Evolutionary conservation across 345 rosid species (phyloP), one percentile per base, ranked within the genome.

Genomic region (Odontarrhena argentea): DNA sequence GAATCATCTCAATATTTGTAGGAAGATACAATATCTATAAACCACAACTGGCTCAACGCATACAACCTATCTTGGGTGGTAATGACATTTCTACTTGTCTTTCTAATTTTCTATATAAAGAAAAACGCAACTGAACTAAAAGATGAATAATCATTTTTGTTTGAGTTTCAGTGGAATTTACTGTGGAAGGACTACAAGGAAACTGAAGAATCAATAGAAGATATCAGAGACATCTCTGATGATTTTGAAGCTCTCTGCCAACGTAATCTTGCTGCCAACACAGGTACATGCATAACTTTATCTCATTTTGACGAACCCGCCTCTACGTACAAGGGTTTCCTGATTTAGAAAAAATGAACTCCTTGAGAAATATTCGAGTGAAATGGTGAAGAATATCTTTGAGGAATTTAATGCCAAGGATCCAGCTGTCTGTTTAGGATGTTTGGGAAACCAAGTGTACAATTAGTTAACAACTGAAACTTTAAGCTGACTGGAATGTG

Each of bases 11-110:
- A n/a, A 67, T 80, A 35, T 61, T 80, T 79, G 60, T 82, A 90
- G 98, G 97, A 93, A 75, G 97, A 93, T 50, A 86, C 96, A 3
- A 80, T 90, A 79, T 89, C 96, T 13, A 93, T 93, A 83, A 90
- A 88, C 76, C 98, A 93, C 76, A 92, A 90, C 63, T 90, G 98
- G 98, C 85, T 90, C 80, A 90, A 93, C 47, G 91, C 82, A 9
- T 79, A 86, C 76, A 91, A 88, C 74, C 72, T 93, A 75, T 79
- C 84, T 52, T 87, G 94, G 83, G 95, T 90, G 88, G 98, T 89
- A 82, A 86, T 86, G 69, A n/a, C 48, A 14, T 36, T 41, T 55
- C 50, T 15, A 49, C 36, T 38, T 57, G 30, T 9, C 0, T 43
- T 38, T 56, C 14, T 18, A 46, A 25, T 66, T 28, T 4, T 53